Evolutionary conservation across 495 filamentous ascomycete species (phyloP).

Genomic region (Durotheca rogersii): DNA sequence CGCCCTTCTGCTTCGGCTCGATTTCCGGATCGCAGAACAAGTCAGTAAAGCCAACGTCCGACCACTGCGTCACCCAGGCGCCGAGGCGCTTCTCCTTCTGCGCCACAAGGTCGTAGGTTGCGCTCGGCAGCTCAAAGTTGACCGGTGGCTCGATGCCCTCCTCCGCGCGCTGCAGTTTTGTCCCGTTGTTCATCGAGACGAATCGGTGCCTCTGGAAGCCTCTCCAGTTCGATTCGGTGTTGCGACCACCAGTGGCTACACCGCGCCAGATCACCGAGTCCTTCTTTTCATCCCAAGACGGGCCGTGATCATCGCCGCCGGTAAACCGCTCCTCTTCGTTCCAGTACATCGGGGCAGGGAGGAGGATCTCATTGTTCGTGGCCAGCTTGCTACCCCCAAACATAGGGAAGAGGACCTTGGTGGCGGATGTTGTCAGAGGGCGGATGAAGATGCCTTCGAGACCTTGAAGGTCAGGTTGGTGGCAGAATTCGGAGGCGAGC

Average conservation of each 20-base stretch:
- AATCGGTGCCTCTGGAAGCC: conserved; percentile 70
- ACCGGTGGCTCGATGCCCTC: conserved; percentile 33
- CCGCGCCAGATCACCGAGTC: conserved; percentile 64
- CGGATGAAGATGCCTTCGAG: conserved; percentile 69
- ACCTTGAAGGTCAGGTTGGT: conserved; percentile 53
- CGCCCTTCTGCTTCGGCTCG: conserved; percentile 35
- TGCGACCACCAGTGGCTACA: conserved; percentile 64
- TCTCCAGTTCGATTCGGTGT: conserved; percentile 59
- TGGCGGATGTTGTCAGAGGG: conserved; percentile 56
- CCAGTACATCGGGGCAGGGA: conserved; percentile 75
- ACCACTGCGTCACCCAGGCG: conserved; percentile 44
- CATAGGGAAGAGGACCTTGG: conserved; percentile 61
- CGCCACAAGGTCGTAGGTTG: conserved; percentile 39
- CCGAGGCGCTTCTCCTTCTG: conserved; percentile 38
- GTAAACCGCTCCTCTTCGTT: conserved; percentile 69
- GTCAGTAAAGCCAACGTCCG: conserved; percentile 51
- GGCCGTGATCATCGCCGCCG: conserved; percentile 52
- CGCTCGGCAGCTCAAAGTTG: conserved; percentile 44
- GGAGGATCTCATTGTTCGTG: conserved; percentile 73
- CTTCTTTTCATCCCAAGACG: conserved; percentile 57
- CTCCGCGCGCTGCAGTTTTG: conserved; percentile 49
- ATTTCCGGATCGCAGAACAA: conserved; percentile 42
- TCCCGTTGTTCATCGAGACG: conserved; percentile 64
- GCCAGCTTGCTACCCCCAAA: conserved; percentile 73
- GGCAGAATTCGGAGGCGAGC: conserved; percentile 63